Conservation (phyloP, 495 filamentous ascomycete genomes). For the Rostrohypoxylon terebratum region DNA sequence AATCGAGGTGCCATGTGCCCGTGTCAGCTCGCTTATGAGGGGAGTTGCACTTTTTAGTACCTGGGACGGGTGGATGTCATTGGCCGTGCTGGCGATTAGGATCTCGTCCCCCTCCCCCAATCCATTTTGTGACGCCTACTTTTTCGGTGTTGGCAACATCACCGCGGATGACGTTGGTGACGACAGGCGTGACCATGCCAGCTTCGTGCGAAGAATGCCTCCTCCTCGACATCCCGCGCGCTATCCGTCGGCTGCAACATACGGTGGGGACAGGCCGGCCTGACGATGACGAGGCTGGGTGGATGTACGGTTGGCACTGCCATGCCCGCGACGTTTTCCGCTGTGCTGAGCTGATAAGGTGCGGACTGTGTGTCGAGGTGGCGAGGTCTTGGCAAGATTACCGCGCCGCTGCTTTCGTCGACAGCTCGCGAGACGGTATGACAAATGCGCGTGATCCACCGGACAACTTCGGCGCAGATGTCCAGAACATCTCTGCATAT, state of each 20-base stretch:
- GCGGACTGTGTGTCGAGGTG: neutral
- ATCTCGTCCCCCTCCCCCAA: neutral
- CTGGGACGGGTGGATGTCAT: neutral
- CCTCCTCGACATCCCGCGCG: neutral
- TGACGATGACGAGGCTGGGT: slow-evolving; percentile 4
- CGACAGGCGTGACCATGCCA: neutral
- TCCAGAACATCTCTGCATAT: neutral
- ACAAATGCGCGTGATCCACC: neutral
- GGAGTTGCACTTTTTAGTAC: neutral
- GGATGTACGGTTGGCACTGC: neutral
- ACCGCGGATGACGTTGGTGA: neutral
- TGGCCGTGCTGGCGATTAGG: neutral
- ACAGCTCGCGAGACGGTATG: neutral
- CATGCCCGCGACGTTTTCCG: neutral
- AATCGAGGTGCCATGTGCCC: neutral
- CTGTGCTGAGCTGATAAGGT: neutral
- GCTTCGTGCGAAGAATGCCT: neutral
- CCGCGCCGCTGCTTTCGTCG: neutral
- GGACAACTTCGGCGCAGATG: neutral
- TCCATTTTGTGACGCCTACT: neutral
- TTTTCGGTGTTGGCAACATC: neutral
- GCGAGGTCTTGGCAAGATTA: neutral
- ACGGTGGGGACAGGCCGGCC: neutral
- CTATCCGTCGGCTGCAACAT: neutral
- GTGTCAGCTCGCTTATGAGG: neutral